These are phyloP conservation scores for Pythium brachiatum DNA, from an alignment of 352 stramenopile species.

Conservation along the genomic window DNA sequence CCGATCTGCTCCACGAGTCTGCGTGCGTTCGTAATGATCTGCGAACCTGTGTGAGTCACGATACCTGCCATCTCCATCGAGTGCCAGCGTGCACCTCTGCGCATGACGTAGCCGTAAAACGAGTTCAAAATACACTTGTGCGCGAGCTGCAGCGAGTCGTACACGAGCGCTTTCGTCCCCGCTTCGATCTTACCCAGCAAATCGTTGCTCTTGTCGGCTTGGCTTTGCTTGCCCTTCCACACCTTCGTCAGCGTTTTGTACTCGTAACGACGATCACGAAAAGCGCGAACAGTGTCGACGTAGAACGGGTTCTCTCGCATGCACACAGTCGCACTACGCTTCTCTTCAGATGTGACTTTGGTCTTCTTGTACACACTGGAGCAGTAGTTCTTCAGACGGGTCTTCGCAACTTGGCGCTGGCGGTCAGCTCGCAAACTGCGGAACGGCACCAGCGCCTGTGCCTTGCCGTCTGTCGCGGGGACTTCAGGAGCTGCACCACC, in stretches of 20 bases:
- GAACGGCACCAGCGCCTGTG: constrained; percentile 45
- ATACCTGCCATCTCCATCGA: constrained; percentile 99
- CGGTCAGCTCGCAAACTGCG: constrained; percentile 51
- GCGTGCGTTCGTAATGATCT: constrained; percentile 97
- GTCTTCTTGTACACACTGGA: constrained; percentile 97
- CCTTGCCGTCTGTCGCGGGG: constrained; percentile 3
- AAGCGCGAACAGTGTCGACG: constrained; percentile 98
- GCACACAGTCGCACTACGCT: constrained; percentile 95
- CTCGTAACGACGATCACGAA: constrained; percentile 98
- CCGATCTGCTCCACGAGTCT: constrained; percentile 94
- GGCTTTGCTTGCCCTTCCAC: constrained; percentile 82
- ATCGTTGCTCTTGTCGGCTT: constrained; percentile 80
- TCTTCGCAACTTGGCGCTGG: constrained; percentile 67
- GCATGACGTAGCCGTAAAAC: constrained; percentile 99
- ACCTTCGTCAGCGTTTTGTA: constrained; percentile 99
- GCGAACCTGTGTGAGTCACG: constrained; percentile 97
- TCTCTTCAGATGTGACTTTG: constrained; percentile 96
- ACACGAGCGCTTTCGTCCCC: constrained; percentile 89
- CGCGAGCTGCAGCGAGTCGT: constrained; percentile 98
- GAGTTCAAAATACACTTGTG: constrained; percentile 99
- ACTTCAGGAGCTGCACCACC: constrained; percentile 16
- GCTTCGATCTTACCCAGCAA: constrained; percentile 86
- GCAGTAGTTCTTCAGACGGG: constrained; percentile 92
- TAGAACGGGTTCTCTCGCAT: constrained; percentile 99
- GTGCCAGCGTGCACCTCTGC: constrained; percentile 97